Evolutionary conservation across 139 green algal genomes (phyloP).

Genomic region (Penium margaritaceum): DNA sequence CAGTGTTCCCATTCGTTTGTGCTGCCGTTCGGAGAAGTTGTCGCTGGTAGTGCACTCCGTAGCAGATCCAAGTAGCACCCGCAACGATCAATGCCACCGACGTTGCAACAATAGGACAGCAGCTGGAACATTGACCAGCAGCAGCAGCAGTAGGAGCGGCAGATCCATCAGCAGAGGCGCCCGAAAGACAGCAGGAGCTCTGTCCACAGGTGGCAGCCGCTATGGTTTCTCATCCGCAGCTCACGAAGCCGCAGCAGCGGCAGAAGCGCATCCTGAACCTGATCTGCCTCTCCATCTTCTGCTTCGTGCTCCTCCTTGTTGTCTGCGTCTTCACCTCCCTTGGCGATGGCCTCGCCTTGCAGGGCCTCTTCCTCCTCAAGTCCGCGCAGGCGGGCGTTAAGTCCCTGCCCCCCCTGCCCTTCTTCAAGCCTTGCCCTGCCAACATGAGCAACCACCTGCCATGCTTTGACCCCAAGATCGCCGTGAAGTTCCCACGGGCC

Average conservation of each 20-base stretch:
- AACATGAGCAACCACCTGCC: constrained; percentile 21
- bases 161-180: no score
- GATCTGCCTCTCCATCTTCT: background rate
- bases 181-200: no score
- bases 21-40: no score
- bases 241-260: constrained; percentile 8
- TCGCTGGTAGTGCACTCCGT: no score
- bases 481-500: constrained; percentile 11
- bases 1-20: no score
- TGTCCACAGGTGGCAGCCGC: no score
- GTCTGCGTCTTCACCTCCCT: background rate
- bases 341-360: background rate
- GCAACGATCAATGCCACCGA: no score
- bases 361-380: background rate
- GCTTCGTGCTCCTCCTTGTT: background rate
- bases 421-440: background rate
- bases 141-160: no score
- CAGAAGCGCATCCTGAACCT: constrained; percentile 8
- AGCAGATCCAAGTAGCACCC: no score
- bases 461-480: constrained; percentile 20
- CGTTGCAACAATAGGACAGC: no score
- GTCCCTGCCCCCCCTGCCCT: background rate
- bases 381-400: background rate
- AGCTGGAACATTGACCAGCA: no score
- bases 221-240: no score